A percentile compares a stretch with the other conserved stretches of the same genome.
These are phyloP conservation scores for Sphaerosporella brunnea DNA, from an alignment of 495 filamentous ascomycete genomes.

Conservation along the genomic window DNA sequence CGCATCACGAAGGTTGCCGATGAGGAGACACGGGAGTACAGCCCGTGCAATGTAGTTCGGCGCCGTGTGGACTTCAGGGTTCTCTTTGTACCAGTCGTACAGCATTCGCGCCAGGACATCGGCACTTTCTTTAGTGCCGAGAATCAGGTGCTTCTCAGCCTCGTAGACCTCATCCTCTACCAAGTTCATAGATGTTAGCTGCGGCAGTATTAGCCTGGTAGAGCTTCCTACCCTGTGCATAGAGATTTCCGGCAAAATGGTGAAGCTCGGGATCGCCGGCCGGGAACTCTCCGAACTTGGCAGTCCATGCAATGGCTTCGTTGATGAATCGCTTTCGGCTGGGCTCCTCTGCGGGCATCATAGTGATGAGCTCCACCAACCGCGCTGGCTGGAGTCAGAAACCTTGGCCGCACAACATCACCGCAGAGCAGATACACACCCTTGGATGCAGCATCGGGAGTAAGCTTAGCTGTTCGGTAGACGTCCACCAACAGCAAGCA, in stretches of 20 bases:
- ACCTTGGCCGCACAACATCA: background rate
- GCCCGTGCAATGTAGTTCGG: constrained; percentile 77
- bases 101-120: constrained; percentile 63
- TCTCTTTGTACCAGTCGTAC: constrained; percentile 81
- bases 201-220: too few relatives aligned
- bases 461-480: constrained; percentile 63
- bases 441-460: constrained; percentile 41
- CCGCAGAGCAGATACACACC: background rate
- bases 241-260: constrained; percentile 75
- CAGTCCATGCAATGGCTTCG: constrained; percentile 82
- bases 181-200: too few relatives aligned
- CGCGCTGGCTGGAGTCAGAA: background rate
- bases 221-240: constrained; percentile 64
- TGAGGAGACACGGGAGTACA: constrained; percentile 78
- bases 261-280: constrained; percentile 90
- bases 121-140: constrained; percentile 79
- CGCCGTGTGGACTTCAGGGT: constrained; percentile 76
- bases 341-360: constrained; percentile 65
- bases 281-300: constrained; percentile 66
- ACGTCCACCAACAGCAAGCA: constrained; percentile 71
- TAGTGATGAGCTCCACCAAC: background rate
- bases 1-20: constrained; percentile 76
- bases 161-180: constrained; percentile 79
- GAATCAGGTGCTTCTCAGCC: constrained; percentile 72
- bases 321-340: constrained; percentile 78